phyloP scores from a whole-genome alignment of 2,329 filamentous ascomycete genomes.

The Sclerotinia minor region DNA sequence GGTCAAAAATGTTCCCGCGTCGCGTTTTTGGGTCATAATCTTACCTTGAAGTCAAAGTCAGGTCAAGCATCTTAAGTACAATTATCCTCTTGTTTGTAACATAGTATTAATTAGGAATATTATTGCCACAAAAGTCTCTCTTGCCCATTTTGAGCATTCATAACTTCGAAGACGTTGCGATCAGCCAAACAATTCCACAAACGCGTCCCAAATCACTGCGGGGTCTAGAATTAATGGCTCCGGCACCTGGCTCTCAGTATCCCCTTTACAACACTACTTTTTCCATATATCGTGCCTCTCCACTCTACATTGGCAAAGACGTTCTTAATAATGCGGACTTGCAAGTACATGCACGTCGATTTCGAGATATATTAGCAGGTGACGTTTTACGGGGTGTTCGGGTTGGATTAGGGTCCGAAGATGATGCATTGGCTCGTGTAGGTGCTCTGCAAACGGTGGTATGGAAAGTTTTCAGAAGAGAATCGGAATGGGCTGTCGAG shows the following conservation, averaged over 20 bases:
- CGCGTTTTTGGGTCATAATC: neutral
- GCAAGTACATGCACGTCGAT: conserved; percentile 44
- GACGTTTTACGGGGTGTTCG: conserved; percentile 49
- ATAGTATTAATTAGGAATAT: neutral
- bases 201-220: neutral
- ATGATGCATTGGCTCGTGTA: conserved; percentile 42
- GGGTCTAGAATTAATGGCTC: conserved; percentile 18
- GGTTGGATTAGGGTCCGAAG: conserved; percentile 44
- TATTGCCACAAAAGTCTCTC: neutral
- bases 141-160: neutral
- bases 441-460: conserved; percentile 47
- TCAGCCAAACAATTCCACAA: neutral
- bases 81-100: neutral
- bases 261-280: conserved; percentile 50
- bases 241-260: conserved; percentile 34
- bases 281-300: conserved; percentile 48
- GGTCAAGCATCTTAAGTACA: neutral
- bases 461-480: conserved; percentile 47
- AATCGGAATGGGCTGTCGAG: conserved; percentile 42
- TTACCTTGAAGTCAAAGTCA: neutral
- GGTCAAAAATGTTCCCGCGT: neutral
- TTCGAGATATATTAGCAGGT: conserved; percentile 48
- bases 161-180: neutral
- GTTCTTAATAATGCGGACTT: conserved; percentile 43
- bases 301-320: conserved; percentile 45